Evolutionary conservation across 495 filamentous ascomycete species (phyloP), one percentile per base, ranked within the genome.

Genomic region (Lepidopterella palustris): DNA sequence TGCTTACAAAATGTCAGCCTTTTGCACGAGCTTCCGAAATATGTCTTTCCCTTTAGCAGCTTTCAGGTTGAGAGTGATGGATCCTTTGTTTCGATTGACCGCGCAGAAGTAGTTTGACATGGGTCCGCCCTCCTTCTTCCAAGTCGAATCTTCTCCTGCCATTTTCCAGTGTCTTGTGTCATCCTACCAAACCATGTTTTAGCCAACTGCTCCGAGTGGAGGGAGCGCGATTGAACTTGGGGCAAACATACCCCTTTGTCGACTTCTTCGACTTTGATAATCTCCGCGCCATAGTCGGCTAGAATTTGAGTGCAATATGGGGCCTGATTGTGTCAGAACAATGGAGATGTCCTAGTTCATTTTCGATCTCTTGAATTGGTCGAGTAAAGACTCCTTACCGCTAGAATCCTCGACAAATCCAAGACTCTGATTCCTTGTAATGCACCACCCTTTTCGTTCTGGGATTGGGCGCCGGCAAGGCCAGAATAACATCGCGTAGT

Each of bases 221-320:
- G 15, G 6, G 32, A 39, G 6, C 15, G 32, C 32, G 15, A 8
- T 39, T 8, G 32, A 39, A 39, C 8, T 6, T 15, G 32, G 15
- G 32, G 15, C 32, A 39, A 39, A 39, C 32, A 6, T 39, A 39
- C 32, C 15, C 32, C 32, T 28, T 39, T 57, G 5, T 4, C 18
- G 25, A 65, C 68, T 27, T 68, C 60, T 54, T 73, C 71, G 57
- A 73, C 61, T 45, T 73, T 73, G 54, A 70, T 69, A 15, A 68
- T 60, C 40, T 68, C 63, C 5, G 63, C 63, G 5, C 63, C 61
- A 29, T n/a, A 53, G 21, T 49, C 45, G 6, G 45, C 63, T 18
- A 66, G 39, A 32, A 66, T 66, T 26, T 66, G 63, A 21, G 63
- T 66, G 47, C 63, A 66, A 50, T 66, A 66, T 3, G 63, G 63